These are phyloP conservation scores for Phoenix dactylifera DNA, from an alignment of 176 grass and related monocot species.

Conservation along the genomic window DNA sequence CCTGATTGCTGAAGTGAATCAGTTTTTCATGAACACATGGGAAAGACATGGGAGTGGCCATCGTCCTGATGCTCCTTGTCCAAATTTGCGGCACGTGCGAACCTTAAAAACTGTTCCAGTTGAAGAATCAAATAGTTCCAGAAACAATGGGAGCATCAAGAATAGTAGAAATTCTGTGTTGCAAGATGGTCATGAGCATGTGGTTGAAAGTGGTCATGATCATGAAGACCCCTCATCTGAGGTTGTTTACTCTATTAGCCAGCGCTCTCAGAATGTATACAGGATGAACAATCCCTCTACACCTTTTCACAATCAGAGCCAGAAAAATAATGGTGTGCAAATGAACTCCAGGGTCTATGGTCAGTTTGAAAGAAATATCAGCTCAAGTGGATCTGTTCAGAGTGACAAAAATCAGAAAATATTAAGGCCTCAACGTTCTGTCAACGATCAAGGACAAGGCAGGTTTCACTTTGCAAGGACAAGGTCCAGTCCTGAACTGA, in stretches of 20 bases:
- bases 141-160: constrained; percentile 23
- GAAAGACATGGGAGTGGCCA: constrained; percentile 54
- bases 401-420: constrained; percentile 46
- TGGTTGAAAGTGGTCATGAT: constrained; percentile 32
- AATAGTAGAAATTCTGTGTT: constrained; percentile 33
- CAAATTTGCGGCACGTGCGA: constrained; percentile 25
- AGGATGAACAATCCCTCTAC: constrained; percentile 24
- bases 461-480: constrained; percentile 68
- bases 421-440: constrained; percentile 27
- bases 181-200: constrained; percentile 24
- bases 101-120: constrained; percentile 26
- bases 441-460: constrained; percentile 33
- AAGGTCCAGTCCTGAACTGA: constrained; percentile 77
- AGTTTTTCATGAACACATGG: constrained; percentile 82
- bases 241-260: constrained; percentile 23
- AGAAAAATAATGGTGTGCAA: constrained; percentile 35
- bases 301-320: constrained; percentile 29
- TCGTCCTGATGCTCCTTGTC: constrained; percentile 42
- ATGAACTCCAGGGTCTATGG: constrained; percentile 31
- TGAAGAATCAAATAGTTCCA: constrained; percentile 37
- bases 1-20: constrained; percentile 55
- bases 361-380: constrained; percentile 55
- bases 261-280: constrained; percentile 18
- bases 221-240: constrained; percentile 30
- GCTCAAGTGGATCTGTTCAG: constrained; percentile 39